These are phyloP conservation scores for Trametes coccinea DNA, from an alignment of 768 basidiomycete species.

Conservation along the genomic window DNA sequence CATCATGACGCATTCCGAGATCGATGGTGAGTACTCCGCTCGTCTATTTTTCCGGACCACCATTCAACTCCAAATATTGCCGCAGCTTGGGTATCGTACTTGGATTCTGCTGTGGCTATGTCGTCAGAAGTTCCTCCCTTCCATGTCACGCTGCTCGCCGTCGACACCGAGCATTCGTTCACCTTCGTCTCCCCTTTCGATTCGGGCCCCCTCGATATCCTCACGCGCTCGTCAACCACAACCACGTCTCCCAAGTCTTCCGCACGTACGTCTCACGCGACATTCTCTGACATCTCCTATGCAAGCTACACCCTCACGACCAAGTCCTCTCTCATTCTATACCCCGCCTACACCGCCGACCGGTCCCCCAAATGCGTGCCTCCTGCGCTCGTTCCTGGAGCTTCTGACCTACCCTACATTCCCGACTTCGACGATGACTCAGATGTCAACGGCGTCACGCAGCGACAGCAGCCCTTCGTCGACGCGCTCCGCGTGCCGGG, in stretches of 20 bases:
- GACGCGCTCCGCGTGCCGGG: conserved; percentile 49
- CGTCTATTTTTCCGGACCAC: conserved; percentile 6
- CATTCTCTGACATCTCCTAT: conserved; percentile 18
- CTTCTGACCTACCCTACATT: conserved; percentile 28
- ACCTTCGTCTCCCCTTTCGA: conserved; percentile 45
- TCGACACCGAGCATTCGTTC: conserved; percentile 62
- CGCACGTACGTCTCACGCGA: conserved; percentile 7
- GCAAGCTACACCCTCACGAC: conserved; percentile 53
- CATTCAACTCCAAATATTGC: background rate
- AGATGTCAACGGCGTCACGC: conserved; percentile 32
- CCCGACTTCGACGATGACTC: conserved; percentile 30
- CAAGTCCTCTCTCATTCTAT: background rate
- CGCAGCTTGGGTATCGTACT: conserved; percentile 64
- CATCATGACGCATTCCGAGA: conserved; percentile 54
- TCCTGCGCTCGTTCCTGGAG: conserved; percentile 44
- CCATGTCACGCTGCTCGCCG: conserved; percentile 61
- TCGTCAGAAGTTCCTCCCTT: conserved; percentile 48
- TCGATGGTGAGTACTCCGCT: conserved; percentile 54
- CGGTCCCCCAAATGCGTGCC: conserved; percentile 30
- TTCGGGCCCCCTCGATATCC: background rate
- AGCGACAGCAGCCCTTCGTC: conserved; percentile 36
- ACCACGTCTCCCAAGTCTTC: background rate
- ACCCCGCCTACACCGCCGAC: conserved; percentile 10
- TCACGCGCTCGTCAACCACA: conserved; percentile 2
- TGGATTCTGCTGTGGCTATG: conserved; percentile 43